Conservation (phyloP, 768 basidiomycete genomes). For the Boletus patriciae region DNA sequence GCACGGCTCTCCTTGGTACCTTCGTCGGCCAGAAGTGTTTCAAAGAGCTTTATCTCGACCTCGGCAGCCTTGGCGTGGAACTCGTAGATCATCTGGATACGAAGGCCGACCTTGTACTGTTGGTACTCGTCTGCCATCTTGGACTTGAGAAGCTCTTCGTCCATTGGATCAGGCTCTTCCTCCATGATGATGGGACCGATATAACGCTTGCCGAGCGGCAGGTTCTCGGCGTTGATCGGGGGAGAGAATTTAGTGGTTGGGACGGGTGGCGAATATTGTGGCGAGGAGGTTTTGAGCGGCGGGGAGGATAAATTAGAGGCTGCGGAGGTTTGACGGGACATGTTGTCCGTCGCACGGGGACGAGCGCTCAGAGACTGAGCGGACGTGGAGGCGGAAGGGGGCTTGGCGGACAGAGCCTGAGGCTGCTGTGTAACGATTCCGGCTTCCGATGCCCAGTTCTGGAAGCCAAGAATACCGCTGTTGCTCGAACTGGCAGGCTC, state of each 20-base stretch:
- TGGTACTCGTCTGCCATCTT: slow-evolving; percentile 36
- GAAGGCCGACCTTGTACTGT: slow-evolving; percentile 31
- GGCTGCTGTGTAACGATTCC: slow-evolving; percentile 23
- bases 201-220: slow-evolving; percentile 32
- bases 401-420: slow-evolving; percentile 12
- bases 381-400: not conserved
- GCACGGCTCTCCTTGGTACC: slow-evolving; percentile 33
- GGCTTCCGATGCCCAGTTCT: slow-evolving; percentile 34
- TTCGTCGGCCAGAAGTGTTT: slow-evolving; percentile 23
- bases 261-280: slow-evolving; percentile 30
- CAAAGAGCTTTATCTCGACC: slow-evolving; percentile 32
- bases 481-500: slow-evolving; percentile 15
- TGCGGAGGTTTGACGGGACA: slow-evolving; percentile 31
- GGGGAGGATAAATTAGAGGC: slow-evolving; percentile 26
- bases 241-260: slow-evolving; percentile 28
- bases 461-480: slow-evolving; percentile 24
- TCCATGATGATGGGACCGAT: slow-evolving; percentile 33
- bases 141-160: slow-evolving; percentile 30
- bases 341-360: slow-evolving; percentile 29
- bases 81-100: slow-evolving; percentile 36
- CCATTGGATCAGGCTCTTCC: slow-evolving; percentile 30
- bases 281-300: slow-evolving; percentile 18
- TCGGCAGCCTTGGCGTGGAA: slow-evolving; percentile 33
- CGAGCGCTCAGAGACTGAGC: slow-evolving; percentile 18
- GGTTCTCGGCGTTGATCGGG: slow-evolving; percentile 16